A percentile compares a stretch with the other conserved stretches of the same genome.
These are phyloP conservation scores for Aspergillus avenaceus DNA, from an alignment of 495 filamentous ascomycete genomes.

Conservation along the genomic window DNA sequence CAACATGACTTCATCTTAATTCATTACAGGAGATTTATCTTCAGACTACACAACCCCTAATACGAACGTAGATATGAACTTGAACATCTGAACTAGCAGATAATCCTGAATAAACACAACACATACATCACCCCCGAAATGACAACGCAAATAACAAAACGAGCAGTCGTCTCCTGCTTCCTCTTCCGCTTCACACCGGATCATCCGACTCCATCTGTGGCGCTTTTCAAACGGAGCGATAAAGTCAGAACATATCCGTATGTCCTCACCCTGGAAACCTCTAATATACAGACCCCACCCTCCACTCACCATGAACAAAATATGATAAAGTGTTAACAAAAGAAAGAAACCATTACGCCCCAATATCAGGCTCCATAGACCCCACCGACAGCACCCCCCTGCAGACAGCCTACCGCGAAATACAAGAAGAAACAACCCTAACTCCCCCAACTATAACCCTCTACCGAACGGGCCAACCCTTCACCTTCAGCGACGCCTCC, in stretches of 20 bases:
- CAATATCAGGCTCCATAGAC: slow-evolving; percentile 60
- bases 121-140: too few relatives aligned
- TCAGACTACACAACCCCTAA: too few relatives aligned
- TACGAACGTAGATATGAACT: too few relatives aligned
- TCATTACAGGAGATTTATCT: too few relatives aligned
- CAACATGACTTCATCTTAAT: too few relatives aligned
- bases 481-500: slow-evolving; percentile 48
- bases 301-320: too few relatives aligned
- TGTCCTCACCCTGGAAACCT: too few relatives aligned
- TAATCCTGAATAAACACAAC: too few relatives aligned
- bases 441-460: slow-evolving; percentile 39
- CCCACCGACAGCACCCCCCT: slow-evolving; percentile 44
- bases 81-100: too few relatives aligned
- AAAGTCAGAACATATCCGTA: slow-evolving; percentile 55
- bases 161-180: slow-evolving; percentile 53
- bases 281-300: too few relatives aligned
- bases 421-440: slow-evolving; percentile 59
- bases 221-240: slow-evolving; percentile 54
- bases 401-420: slow-evolving; percentile 56
- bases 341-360: slow-evolving; percentile 47
- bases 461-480: slow-evolving; percentile 56
- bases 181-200: slow-evolving; percentile 42
- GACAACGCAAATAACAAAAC: slow-evolving; percentile 16
- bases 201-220: slow-evolving; percentile 36
- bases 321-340: too few relatives aligned